Evolutionary conservation across 352 stramenopile species (phyloP).

Genomic region (Phytophthora pseudosyringae): DNA sequence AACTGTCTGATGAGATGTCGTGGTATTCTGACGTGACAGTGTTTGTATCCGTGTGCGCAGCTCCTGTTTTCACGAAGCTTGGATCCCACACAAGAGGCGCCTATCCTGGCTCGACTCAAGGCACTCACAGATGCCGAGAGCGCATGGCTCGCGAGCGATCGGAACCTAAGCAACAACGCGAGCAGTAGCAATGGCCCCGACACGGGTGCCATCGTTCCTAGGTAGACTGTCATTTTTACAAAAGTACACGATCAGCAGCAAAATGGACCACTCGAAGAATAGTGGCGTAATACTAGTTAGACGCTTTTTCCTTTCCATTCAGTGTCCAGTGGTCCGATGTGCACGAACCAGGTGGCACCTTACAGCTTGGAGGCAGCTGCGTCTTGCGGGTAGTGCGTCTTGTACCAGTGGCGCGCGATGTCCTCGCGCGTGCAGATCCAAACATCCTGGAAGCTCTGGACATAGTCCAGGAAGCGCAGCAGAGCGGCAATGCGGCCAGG

Average conservation of each 20-base stretch:
- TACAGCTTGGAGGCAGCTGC: slow-evolving; percentile 55
- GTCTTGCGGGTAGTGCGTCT: slow-evolving; percentile 75
- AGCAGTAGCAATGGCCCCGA: slow-evolving; percentile 29
- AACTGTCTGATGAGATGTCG: neutral
- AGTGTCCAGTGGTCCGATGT: neutral
- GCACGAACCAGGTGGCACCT: neutral
- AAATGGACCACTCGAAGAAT: slow-evolving; percentile 29
- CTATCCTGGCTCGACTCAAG: slow-evolving; percentile 72
- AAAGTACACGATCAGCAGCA: slow-evolving; percentile 12
- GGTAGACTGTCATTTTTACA: slow-evolving; percentile 30
- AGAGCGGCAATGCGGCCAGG: slow-evolving; percentile 91
- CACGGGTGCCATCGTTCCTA: slow-evolving; percentile 47
- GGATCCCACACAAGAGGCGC: slow-evolving; percentile 67
- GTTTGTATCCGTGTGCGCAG: slow-evolving; percentile 39
- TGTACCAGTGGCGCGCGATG: slow-evolving; percentile 96
- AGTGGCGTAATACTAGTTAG: slow-evolving; percentile 42
- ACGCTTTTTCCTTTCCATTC: slow-evolving; percentile 22
- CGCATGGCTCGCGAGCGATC: slow-evolving; percentile 71
- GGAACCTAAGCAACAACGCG: slow-evolving; percentile 42
- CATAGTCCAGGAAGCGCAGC: slow-evolving; percentile 95
- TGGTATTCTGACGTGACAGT: slow-evolving; percentile 10
- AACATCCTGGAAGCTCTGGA: slow-evolving; percentile 90
- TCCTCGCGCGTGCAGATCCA: slow-evolving; percentile 94
- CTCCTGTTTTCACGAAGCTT: slow-evolving; percentile 78
- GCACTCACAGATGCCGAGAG: slow-evolving; percentile 71